A percentile compares a stretch with the other conserved stretches of the same genome.
Evolutionary conservation across 2,329 filamentous ascomycete genomes (phyloP).

Genomic region (Fusarium napiforme): DNA sequence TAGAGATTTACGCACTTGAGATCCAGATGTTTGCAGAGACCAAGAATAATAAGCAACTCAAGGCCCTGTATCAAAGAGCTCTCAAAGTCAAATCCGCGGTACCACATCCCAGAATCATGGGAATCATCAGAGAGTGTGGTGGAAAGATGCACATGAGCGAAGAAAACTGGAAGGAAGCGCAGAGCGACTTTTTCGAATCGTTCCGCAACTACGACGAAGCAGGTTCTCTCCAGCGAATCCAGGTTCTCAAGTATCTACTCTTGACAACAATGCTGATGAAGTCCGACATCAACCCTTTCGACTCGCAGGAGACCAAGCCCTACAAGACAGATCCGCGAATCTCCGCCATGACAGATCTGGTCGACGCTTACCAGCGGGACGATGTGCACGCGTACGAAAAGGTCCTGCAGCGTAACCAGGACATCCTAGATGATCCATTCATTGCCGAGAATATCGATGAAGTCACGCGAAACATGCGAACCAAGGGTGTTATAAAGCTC

Average conservation of each 20-base stretch:
- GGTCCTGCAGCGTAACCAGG: slow-evolving; percentile 86
- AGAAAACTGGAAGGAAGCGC: slow-evolving; percentile 98
- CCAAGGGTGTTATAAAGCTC: slow-evolving; percentile 91
- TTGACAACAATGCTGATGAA: slow-evolving; percentile 99
- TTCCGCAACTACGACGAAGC: slow-evolving; percentile 99
- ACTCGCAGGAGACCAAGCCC: slow-evolving; percentile 98
- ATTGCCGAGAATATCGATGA: slow-evolving; percentile 99
- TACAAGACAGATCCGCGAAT: slow-evolving; percentile 97
- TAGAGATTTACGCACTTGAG: slow-evolving; percentile 96
- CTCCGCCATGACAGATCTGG: slow-evolving; percentile 95
- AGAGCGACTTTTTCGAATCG: slow-evolving; percentile 98
- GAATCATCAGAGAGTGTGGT: slow-evolving; percentile 97
- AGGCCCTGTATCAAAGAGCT: slow-evolving; percentile 90
- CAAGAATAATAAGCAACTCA: slow-evolving; percentile 96
- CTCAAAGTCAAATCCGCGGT: slow-evolving; percentile 95
- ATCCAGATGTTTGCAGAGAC: slow-evolving; percentile 99
- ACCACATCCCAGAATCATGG: slow-evolving; percentile 98
- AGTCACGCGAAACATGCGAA: slow-evolving; percentile 97
- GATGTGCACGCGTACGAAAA: slow-evolving; percentile 93
- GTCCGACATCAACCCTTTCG: slow-evolving; percentile 98
- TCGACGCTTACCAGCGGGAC: slow-evolving; percentile 95
- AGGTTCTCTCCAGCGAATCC: slow-evolving; percentile 93
- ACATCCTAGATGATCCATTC: slow-evolving; percentile 90
- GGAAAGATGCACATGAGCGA: slow-evolving; percentile 99
- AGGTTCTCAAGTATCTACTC: slow-evolving; percentile 96